Conservation (phyloP, 495 filamentous ascomycete species). For the Letharia columbiana region DNA sequence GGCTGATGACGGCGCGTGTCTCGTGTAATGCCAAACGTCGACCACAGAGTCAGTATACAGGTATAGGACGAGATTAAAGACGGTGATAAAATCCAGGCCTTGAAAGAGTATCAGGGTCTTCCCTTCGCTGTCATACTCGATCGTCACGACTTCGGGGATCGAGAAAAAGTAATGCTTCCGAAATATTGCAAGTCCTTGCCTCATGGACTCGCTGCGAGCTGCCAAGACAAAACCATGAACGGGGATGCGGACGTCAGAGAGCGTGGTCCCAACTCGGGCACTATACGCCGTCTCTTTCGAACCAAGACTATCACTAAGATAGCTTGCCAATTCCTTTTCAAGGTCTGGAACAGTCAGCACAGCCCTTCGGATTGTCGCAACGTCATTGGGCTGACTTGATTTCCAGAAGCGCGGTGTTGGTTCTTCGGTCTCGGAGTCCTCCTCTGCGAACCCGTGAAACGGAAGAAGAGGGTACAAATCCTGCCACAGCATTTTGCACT, state of each 20-base stretch:
- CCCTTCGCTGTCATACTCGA: conserved; percentile 44
- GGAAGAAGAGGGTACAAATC: conserved; percentile 63
- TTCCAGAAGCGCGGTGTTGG: conserved; percentile 39
- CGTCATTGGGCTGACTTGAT: conserved; percentile 14
- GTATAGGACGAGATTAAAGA: conserved; percentile 73
- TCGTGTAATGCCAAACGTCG: conserved; percentile 74
- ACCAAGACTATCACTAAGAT: conserved; percentile 28
- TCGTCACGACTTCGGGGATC: conserved; percentile 50
- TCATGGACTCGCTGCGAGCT: conserved; percentile 61
- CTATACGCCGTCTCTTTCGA: conserved; percentile 29
- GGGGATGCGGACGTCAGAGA: conserved; percentile 61
- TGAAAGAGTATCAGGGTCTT: conserved; percentile 49
- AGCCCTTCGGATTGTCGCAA: conserved; percentile 34
- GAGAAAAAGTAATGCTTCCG: conserved; percentile 36
- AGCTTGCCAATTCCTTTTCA: conserved; percentile 43
- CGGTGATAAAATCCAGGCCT: conserved; percentile 60
- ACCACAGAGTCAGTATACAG: conserved; percentile 72
- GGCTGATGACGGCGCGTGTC: conserved; percentile 51
- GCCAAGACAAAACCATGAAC: conserved; percentile 74
- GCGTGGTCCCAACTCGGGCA: conserved; percentile 45
- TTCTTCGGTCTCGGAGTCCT: conserved; percentile 30
- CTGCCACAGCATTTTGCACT: conserved; percentile 57
- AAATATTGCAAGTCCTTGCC: conserved; percentile 50
- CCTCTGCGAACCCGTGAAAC: conserved; percentile 35
- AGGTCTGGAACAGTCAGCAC: conserved; percentile 48